Evolutionary conservation across 192 early-diverging fungal species (phyloP), one percentile per base, ranked within the genome.

Genomic region (Linnemannia elongata): DNA sequence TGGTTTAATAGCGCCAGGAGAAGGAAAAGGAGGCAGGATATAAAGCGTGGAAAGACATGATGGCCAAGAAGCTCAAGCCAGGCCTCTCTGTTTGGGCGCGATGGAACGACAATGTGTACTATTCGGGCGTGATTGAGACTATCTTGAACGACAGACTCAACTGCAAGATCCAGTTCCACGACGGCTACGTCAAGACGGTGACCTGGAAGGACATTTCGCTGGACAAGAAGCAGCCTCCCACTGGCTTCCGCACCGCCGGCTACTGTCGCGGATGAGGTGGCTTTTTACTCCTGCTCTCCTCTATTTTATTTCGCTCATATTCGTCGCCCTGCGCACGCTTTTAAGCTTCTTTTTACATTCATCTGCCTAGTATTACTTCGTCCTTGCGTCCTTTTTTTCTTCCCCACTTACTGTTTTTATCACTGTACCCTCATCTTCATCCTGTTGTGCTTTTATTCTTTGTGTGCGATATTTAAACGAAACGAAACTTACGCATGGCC

Each of bases 71-170:
- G 54, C 47, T 89, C 44, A 80, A 73, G 33, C 72, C 78, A 0
- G 82, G 85, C 1, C 38, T 88, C 7, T 36, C 66, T 17, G 72
- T 91, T 15, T 91, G 77, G 85, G 85, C 85, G n/a, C 82, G 89
- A 36, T 90, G 89, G 90, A 89, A 87, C 54, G 89, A 89, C n/a
- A 88, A 87, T 44, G 55, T 87, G 57, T 89, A 88, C 39, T 89
- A 87, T n/a, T 73, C 81, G 6, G 89, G 89, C 6, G 79, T 74
- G 39, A 74, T 87, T 27, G 85, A 81, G 22, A 81, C 45, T 15
- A 44, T 87, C 6, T n/a, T 75, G 30, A 10, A 15, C 27, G 80
- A 81, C 66, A 54, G 33, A 24, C 76, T 87, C 22, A 47, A 78
- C 36, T 87, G 85, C 72, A 87, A 81, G 76, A 81, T 87, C 42